phyloP scores from a whole-genome alignment of 139 green algal species.

The Nannochloris sp. region DNA sequence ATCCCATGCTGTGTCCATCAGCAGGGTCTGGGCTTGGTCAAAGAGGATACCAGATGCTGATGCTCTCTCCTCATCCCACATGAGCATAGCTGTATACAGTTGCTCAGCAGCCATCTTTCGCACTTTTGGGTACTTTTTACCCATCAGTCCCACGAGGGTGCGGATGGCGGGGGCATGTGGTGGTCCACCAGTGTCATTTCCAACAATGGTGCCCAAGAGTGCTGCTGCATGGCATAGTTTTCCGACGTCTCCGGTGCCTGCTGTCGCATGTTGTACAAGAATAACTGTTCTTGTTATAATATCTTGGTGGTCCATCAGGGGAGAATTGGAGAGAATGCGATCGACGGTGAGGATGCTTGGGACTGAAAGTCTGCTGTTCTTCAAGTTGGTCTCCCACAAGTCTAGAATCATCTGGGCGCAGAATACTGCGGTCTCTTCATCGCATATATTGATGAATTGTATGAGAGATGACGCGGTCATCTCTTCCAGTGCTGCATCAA shows the following conservation, averaged over 20 bases:
- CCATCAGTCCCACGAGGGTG: slow-evolving; percentile 50
- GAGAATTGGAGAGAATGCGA: slow-evolving; percentile 11
- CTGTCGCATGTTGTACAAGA: slow-evolving; percentile 33
- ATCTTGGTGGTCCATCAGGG: not conserved
- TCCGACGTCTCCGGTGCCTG: slow-evolving; percentile 51
- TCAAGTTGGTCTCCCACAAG: too few relatives aligned
- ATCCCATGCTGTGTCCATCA: slow-evolving; percentile 54
- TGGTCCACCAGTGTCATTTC: slow-evolving; percentile 1
- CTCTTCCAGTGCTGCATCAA: not conserved
- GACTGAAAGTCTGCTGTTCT: not conserved
- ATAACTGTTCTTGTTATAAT: slow-evolving; percentile 39
- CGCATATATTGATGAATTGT: too few relatives aligned
- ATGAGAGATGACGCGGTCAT: not conserved
- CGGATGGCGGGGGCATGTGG: slow-evolving; percentile 33
- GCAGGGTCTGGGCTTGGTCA: slow-evolving; percentile 31
- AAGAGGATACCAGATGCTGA: slow-evolving; percentile 1
- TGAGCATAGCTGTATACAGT: slow-evolving; percentile 71
- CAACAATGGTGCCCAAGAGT: not conserved
- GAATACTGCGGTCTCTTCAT: too few relatives aligned
- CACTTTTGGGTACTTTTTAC: slow-evolving; percentile 56
- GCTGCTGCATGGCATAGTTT: slow-evolving; percentile 41
- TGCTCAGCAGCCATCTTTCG: slow-evolving; percentile 67
- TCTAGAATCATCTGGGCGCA: too few relatives aligned
- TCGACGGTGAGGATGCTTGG: not conserved
- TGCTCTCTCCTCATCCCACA: slow-evolving; percentile 32